Conservation (phyloP, 495 filamentous ascomycete genomes). For the Xeromyces bisporus region DNA sequence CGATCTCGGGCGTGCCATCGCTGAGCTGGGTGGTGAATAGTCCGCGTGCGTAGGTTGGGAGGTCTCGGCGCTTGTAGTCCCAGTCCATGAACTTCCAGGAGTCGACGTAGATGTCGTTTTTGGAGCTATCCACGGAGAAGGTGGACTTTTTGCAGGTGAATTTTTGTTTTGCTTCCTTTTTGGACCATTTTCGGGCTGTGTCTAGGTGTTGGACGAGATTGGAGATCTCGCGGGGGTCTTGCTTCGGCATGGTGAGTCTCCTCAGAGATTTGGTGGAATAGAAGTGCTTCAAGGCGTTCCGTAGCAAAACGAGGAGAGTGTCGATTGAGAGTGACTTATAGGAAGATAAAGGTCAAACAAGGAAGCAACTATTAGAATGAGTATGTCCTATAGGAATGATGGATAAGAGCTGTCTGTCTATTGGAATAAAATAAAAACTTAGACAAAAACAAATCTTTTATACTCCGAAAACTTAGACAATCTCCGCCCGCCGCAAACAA, state of each 20-base stretch:
- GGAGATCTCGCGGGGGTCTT: conserved; percentile 45
- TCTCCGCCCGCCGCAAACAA: too few relatives aligned
- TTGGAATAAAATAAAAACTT: too few relatives aligned
- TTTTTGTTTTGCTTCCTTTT: conserved; percentile 22
- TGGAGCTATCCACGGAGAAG: conserved; percentile 44
- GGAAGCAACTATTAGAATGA: too few relatives aligned
- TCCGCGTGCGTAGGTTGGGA: conserved; percentile 84
- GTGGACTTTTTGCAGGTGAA: conserved; percentile 60
- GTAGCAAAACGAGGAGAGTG: too few relatives aligned
- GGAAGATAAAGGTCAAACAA: too few relatives aligned
- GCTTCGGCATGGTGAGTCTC: conserved; percentile 25
- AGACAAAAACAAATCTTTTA: too few relatives aligned
- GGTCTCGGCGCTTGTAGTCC: conserved; percentile 74
- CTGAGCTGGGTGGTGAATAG: conserved; percentile 63
- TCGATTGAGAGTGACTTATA: too few relatives aligned
- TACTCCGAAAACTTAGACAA: too few relatives aligned
- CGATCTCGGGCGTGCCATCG: conserved; percentile 56
- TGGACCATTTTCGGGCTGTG: conserved; percentile 30
- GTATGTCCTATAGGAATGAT: too few relatives aligned
- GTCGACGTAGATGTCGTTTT: conserved; percentile 47
- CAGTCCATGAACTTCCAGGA: conserved; percentile 89
- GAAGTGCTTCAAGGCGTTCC: too few relatives aligned
- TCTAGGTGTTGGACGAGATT: conserved; percentile 42
- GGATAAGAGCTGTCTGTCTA: too few relatives aligned
- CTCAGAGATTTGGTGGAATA: too few relatives aligned